phyloP scores from a whole-genome alignment of 345 rosid species.

The Citrus inodora region DNA sequence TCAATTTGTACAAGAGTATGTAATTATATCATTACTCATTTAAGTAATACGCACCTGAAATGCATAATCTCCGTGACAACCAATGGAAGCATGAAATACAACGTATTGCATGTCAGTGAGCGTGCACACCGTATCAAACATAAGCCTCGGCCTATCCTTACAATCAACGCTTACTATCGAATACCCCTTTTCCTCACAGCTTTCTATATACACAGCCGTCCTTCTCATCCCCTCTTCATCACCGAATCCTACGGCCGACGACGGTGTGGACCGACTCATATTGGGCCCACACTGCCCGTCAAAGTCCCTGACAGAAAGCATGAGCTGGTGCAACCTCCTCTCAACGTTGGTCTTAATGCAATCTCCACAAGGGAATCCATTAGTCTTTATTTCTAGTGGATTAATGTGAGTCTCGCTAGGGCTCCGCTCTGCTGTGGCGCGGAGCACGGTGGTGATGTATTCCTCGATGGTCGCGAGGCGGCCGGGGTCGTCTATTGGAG shows the following conservation, averaged over 20 bases:
- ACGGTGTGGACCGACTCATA: neutral
- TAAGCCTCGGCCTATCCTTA: constrained; percentile 63
- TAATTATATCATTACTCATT: too few relatives aligned
- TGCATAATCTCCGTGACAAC: constrained; percentile 44
- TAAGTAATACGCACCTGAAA: constrained; percentile 43
- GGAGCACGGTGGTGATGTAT: constrained; percentile 55
- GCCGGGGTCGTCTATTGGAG: constrained; percentile 53
- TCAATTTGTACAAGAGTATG: too few relatives aligned
- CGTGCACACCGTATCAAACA: constrained; percentile 78
- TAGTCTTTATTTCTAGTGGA: constrained; percentile 34
- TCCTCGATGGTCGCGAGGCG: constrained; percentile 65
- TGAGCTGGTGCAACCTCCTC: constrained; percentile 66
- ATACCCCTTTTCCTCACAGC: constrained; percentile 63
- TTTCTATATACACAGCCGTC: constrained; percentile 44
- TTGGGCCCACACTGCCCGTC: constrained; percentile 35
- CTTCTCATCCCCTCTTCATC: constrained; percentile 20
- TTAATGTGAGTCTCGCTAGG: constrained; percentile 25
- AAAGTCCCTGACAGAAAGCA: constrained; percentile 68
- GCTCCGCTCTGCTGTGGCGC: constrained; percentile 28
- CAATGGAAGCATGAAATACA: constrained; percentile 65
- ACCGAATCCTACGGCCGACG: too few relatives aligned
- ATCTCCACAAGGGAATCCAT: constrained; percentile 38
- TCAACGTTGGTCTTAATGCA: constrained; percentile 47
- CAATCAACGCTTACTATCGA: constrained; percentile 60
- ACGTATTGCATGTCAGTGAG: constrained; percentile 79